Conservation (phyloP, 768 basidiomycete species). For the Lentinus brumalis region DNA sequence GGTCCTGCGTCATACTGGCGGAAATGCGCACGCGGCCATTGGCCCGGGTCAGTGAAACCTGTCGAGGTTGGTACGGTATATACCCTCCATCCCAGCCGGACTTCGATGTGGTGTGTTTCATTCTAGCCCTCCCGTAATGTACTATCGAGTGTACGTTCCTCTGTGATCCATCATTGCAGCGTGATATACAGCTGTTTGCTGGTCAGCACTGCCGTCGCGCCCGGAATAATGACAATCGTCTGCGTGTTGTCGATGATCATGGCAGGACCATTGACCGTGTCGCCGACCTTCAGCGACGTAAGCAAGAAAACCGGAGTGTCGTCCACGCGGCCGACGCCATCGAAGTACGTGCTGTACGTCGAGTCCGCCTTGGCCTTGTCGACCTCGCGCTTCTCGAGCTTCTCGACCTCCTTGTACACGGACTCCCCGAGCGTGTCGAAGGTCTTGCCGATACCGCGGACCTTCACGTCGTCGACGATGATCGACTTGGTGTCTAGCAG, state of each 20-base stretch:
- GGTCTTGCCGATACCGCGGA: constrained; percentile 88
- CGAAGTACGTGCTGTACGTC: constrained; percentile 77
- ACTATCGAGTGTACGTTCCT: no score
- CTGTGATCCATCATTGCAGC: constrained; percentile 29
- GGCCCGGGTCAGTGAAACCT: no score
- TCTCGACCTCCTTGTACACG: constrained; percentile 73
- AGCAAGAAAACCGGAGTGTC: constrained; percentile 83
- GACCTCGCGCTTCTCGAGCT: constrained; percentile 45
- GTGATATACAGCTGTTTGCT: constrained; percentile 68
- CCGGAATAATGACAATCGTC: constrained; percentile 87
- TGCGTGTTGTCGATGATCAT: constrained; percentile 96
- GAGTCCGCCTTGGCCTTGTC: constrained; percentile 49
- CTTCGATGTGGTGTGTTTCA: no score
- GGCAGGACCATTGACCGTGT: constrained; percentile 79
- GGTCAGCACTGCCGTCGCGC: constrained; percentile 63
- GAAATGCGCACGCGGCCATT: no score
- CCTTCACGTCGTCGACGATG: constrained; percentile 92
- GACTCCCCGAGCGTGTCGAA: constrained; percentile 80
- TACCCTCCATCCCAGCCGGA: no score
- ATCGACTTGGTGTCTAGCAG: constrained; percentile 80
- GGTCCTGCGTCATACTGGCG: no score
- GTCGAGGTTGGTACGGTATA: no score
- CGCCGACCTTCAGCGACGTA: constrained; percentile 65
- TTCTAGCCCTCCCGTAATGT: no score
- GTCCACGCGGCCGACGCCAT: constrained; percentile 70